A percentile compares a stretch with the other conserved stretches of the same genome.
Evolutionary conservation across 176 grass and related monocot genomes (phyloP).

Genomic region (Themeda triandra): DNA sequence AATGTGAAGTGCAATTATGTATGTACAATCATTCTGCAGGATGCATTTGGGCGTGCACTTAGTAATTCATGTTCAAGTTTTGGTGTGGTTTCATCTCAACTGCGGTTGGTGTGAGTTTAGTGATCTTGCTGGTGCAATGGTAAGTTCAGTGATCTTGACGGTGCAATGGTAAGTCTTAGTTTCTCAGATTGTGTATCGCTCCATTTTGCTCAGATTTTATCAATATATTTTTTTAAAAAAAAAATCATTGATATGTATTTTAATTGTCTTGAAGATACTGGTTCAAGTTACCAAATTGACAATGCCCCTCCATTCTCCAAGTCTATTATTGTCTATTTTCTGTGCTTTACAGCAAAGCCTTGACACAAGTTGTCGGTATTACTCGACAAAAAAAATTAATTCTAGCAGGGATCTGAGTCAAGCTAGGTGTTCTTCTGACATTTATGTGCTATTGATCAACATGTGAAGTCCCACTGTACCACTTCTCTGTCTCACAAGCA

Average conservation of each 20-base stretch:
- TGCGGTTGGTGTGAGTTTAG: neutral
- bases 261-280: neutral
- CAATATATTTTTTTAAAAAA: neutral
- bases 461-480: slow-evolving; percentile 18
- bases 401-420: neutral
- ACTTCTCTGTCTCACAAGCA: neutral
- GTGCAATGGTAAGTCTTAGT: neutral
- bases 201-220: neutral
- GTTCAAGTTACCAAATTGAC: neutral
- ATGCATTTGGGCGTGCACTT: neutral
- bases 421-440: neutral
- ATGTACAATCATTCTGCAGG: neutral
- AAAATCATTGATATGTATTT: neutral
- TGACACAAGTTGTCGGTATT: neutral
- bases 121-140: neutral
- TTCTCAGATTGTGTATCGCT: neutral
- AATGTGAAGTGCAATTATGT: neutral
- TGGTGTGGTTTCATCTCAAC: neutral
- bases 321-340: neutral
- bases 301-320: neutral
- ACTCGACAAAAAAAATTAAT: neutral
- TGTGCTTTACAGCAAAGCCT: neutral
- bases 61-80: neutral
- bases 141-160: too few species aligned
- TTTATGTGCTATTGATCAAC: neutral